Evolutionary conservation across 192 early-diverging fungal genomes (phyloP).

Genomic region (Lunasporangiospora selenospora): DNA sequence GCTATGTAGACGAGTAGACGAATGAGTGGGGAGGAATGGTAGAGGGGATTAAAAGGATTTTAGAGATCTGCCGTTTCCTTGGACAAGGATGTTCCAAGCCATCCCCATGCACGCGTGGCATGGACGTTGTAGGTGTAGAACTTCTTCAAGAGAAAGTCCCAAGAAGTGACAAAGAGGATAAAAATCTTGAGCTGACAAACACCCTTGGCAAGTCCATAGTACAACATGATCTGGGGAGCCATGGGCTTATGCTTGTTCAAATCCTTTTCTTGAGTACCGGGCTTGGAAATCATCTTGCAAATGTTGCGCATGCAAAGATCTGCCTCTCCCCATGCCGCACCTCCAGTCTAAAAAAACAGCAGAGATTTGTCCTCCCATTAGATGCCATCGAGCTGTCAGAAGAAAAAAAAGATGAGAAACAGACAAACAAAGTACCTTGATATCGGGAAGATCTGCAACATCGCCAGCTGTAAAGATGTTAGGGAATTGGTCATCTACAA

Average conservation of each 20-base stretch:
- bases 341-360: conserved; percentile 10
- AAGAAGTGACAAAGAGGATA: conserved; percentile 1
- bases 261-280: conserved; percentile 1
- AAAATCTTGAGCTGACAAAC: conserved; percentile 22
- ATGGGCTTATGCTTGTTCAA: conserved; percentile 16
- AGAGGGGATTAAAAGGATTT: too few species aligned
- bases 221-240: conserved; percentile 30
- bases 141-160: conserved; percentile 17
- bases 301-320: conserved; percentile 33
- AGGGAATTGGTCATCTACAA: conserved; percentile 56
- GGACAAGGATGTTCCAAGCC: conserved; percentile 22
- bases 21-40: too few species aligned
- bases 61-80: conserved; percentile 27
- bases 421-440: conserved; percentile 34
- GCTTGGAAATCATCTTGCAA: conserved; percentile 30
- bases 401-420: background rate
- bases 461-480: conserved; percentile 83
- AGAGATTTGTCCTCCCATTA: too few species aligned
- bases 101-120: conserved; percentile 22
- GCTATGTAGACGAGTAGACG: too few species aligned
- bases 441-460: conserved; percentile 56
- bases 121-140: conserved; percentile 32
- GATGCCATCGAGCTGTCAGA: too few species aligned
- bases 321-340: conserved; percentile 20
- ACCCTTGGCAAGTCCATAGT: conserved; percentile 22